Percentiles rank a stretch among this genome's conserved stretches.
These are phyloP conservation scores for Penicillium canariense DNA, from an alignment of 495 filamentous ascomycete species.

Conservation along the genomic window DNA sequence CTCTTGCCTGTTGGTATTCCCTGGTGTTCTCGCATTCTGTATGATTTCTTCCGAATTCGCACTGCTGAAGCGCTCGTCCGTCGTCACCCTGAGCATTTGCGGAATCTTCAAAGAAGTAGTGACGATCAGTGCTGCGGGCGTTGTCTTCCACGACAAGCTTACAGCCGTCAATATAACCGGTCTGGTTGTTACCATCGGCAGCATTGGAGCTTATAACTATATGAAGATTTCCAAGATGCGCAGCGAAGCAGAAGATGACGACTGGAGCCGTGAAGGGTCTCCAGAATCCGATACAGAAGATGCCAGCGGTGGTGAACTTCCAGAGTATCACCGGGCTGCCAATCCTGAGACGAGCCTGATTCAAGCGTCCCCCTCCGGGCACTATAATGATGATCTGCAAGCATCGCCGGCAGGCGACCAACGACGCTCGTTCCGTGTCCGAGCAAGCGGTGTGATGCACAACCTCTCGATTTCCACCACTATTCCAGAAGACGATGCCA, in stretches of 20 bases:
- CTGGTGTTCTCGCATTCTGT: constrained; percentile 85
- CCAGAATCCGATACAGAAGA: constrained; percentile 35
- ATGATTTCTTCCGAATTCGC: constrained; percentile 98
- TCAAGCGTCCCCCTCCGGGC: constrained; percentile 15
- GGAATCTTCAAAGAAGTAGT: constrained; percentile 99
- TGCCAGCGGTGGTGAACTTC: constrained; percentile 22
- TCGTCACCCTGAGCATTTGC: constrained; percentile 93
- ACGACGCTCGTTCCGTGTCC: constrained; percentile 39
- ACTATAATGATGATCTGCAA: constrained; percentile 31
- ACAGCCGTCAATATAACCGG: constrained; percentile 88
- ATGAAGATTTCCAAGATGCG: constrained; percentile 93
- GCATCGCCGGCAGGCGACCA: constrained; percentile 27
- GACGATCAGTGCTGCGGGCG: constrained; percentile 84
- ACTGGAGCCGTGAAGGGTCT: constrained; percentile 31
- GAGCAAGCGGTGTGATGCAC: constrained; percentile 35
- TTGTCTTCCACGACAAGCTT: constrained; percentile 86
- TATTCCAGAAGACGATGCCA: constrained; percentile 32
- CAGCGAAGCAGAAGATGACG: constrained; percentile 51
- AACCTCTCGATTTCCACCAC: constrained; percentile 36
- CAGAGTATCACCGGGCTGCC: constrained; percentile 29
- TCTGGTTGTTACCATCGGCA: constrained; percentile 79
- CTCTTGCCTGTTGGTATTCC: constrained; percentile 73
- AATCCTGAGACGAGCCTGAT: constrained; percentile 27
- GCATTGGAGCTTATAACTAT: constrained; percentile 89
- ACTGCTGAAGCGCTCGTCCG: constrained; percentile 87